A percentile compares a stretch with the other conserved stretches of the same genome.
phyloP scores from a whole-genome alignment of 2,329 filamentous ascomycete species.

The Fusarium sp. region DNA sequence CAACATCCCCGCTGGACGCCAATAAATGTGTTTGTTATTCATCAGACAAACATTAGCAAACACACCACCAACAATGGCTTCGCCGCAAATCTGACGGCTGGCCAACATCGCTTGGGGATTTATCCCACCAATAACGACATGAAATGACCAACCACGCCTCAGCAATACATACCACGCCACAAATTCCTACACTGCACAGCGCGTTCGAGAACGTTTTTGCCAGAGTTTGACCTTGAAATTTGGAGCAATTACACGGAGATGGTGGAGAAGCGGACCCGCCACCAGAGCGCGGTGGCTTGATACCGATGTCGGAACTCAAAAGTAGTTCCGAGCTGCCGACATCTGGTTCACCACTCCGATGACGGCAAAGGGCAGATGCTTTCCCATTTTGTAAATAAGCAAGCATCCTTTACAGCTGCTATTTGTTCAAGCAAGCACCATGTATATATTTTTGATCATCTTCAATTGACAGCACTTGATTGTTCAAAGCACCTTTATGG shows the following conservation, averaged over 20 bases:
- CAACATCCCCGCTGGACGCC: conserved; percentile 11
- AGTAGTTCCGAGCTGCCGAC: background rate
- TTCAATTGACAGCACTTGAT: background rate
- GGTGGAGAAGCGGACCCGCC: background rate
- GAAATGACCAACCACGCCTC: background rate
- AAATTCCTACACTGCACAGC: background rate
- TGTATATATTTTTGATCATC: background rate
- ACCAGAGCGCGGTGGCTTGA: background rate
- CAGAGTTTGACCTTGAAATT: background rate
- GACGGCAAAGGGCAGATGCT: background rate
- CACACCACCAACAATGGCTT: background rate
- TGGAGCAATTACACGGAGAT: background rate
- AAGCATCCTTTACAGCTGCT: background rate
- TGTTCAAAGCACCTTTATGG: accelerated
- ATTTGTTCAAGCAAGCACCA: background rate
- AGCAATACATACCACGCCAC: background rate
- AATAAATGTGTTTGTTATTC: background rate
- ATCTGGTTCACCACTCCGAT: background rate
- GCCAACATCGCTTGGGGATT: background rate
- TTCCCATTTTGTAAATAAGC: conserved; percentile 6
- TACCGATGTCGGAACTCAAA: background rate
- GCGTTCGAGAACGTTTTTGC: background rate
- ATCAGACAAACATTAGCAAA: background rate
- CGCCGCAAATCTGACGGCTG: background rate
- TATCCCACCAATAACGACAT: conserved; percentile 3